Base-by-base conservation (phyloP, 768 basidiomycete species). In the Pleurotus ostreatus region DNA sequence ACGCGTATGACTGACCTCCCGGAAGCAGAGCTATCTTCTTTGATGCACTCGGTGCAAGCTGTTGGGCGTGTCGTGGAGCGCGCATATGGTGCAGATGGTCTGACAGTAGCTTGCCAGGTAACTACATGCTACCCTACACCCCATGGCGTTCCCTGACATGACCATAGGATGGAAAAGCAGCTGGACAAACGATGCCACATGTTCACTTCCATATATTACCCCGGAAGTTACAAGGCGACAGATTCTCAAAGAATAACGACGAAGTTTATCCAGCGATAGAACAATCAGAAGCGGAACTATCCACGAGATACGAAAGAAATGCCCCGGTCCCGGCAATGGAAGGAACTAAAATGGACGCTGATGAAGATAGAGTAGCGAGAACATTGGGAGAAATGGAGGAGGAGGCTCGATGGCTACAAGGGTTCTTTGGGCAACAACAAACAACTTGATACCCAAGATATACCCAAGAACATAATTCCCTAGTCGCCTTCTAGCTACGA, bases 131-230 rank as follows among this genome's bases (percentile, higher is more conserved):
- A 34, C 7, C 30, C 9, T 34, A 4, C 2, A 34, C 30, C 30
- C 30, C 30, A 34, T 34, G 30, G 30, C 30, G 30, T 34, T 34
- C 30, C 2, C 7, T 34, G 30, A 34, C 30, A 34, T 41, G 4
- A 23, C 8, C 30, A 12, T 63, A 94, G 91, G 94, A 98, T 65
- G 94, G 95, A 11, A 79, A 78, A 59, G 90, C 89, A 12, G 90
- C 94, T 1, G 94, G 94, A 0, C 79, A 80, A 66, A 74, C 71
- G 26, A 83, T 93, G n/a, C 85, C 92, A 1, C 97, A 98, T 66
- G 92, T 98, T n/a, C 97, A 99, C 70, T 88, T 97, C 62, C 97
- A 99, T 67, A 71, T 98, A 25, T 72, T 99, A 4, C 97, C 97
- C 18, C 84, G 96, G 2, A 85, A 85, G 64, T 72, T 78, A 30